These are phyloP conservation scores for Scedosporium dehoogii DNA, from an alignment of 2,329 filamentous ascomycete genomes.

Conservation along the genomic window DNA sequence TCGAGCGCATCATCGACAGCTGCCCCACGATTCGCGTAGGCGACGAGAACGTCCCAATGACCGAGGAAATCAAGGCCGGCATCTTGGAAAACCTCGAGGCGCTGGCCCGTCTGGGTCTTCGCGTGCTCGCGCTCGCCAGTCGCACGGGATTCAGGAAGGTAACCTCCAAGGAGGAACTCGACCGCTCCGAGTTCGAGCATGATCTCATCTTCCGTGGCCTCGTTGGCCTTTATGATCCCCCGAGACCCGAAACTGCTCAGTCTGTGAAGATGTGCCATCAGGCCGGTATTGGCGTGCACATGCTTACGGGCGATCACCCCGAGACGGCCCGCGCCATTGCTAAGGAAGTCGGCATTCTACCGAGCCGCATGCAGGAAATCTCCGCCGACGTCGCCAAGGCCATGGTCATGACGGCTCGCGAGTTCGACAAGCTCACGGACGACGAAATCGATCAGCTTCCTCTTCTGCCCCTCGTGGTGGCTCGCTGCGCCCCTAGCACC, in stretches of 20 bases:
- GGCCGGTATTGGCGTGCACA: constrained; percentile 55
- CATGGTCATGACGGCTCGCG: constrained; percentile 52
- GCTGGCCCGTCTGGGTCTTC: constrained; percentile 55
- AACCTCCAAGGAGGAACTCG: constrained; percentile 22
- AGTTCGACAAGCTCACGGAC: constrained; percentile 55
- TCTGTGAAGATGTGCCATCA: constrained; percentile 48
- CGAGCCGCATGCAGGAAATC: constrained; percentile 27
- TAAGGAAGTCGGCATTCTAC: constrained; percentile 67
- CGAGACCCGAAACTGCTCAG: constrained; percentile 54
- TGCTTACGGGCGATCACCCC: constrained; percentile 62
- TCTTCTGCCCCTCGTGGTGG: constrained; percentile 55
- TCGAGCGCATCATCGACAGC: constrained; percentile 56
- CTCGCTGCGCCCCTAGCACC: constrained; percentile 59
- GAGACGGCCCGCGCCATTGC: constrained; percentile 57
- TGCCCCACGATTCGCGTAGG: constrained; percentile 43
- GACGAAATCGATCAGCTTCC: constrained; percentile 53
- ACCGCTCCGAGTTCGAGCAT: constrained; percentile 48
- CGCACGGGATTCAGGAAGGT: constrained; percentile 19
- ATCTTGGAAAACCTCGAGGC: constrained; percentile 60
- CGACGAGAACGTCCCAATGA: constrained; percentile 34
- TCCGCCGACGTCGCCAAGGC: constrained; percentile 40
- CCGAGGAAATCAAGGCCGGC: constrained; percentile 40
- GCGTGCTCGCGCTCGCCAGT: constrained; percentile 57
- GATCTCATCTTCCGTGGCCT: constrained; percentile 58
- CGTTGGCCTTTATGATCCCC: constrained; percentile 64